Evolutionary conservation across 2,329 filamentous ascomycete species (phyloP).

Genomic region (Aspergillus flavus): DNA sequence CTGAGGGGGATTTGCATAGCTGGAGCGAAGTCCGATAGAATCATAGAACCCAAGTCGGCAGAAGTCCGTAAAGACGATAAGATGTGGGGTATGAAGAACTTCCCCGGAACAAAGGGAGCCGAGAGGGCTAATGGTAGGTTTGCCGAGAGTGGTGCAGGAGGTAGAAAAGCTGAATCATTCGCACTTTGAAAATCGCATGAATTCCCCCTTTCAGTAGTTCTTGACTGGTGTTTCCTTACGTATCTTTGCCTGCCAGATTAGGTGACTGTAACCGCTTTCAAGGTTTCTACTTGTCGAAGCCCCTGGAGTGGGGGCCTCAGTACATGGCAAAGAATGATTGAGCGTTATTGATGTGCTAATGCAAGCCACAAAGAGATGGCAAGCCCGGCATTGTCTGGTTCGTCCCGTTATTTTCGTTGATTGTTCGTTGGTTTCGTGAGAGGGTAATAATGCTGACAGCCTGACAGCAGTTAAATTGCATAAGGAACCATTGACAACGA

Average conservation of each 20-base stretch:
- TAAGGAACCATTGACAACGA: not conserved
- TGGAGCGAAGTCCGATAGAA: constrained; percentile 2
- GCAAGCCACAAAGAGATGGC: not conserved
- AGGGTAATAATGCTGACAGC: not conserved
- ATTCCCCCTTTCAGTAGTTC: constrained; percentile 1
- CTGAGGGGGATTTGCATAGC: too few species aligned
- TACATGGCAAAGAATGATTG: constrained; percentile 2
- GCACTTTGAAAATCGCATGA: not conserved
- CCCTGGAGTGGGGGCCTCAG: not conserved
- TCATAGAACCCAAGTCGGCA: not conserved
- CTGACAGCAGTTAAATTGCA: not conserved
- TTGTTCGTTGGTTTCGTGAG: not conserved
- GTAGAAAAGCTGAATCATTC: not conserved
- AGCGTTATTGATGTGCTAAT: not conserved
- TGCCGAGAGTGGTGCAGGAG: not conserved
- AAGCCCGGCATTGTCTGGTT: not conserved
- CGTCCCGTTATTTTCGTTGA: not conserved
- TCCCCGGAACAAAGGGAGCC: not conserved
- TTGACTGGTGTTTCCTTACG: not conserved
- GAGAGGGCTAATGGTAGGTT: not conserved
- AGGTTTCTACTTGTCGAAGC: not conserved
- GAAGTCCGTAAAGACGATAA: not conserved
- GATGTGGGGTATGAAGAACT: not conserved
- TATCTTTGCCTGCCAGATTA: not conserved
- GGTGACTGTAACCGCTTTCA: not conserved